Evolutionary conservation across 2,329 filamentous ascomycete genomes (phyloP), one percentile per base, ranked within the genome.

Genomic region (Ceratocystis harringtonii): DNA sequence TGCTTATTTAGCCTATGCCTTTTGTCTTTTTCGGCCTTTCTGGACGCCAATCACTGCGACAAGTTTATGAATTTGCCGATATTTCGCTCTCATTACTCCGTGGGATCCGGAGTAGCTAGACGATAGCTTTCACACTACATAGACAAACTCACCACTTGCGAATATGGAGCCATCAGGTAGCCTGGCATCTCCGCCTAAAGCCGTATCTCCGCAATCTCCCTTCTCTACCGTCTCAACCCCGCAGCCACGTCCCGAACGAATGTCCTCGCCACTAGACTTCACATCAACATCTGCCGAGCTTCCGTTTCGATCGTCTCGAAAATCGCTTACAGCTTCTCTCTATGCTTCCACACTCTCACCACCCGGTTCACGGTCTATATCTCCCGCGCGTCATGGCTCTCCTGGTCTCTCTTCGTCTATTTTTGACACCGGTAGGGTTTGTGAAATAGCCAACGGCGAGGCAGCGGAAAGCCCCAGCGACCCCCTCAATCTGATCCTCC

Each of bases 271-370:
- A 7, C 63, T 67, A 10, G 66, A 67, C 30, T 65, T 65, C 19
- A 52, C 61, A 5, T 65, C 66, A 10, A 52, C 43, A 19, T 61
- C 58, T 30, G 43, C 63, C 28, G 66, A 67, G 12, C 28, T 67
- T 3, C 66, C 63, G 25, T 65, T 66, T 50, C 57, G 66, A 17
- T 32, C 64, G 77, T 68, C 81, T 81, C 69, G 82, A 84, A 65
- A 76, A 79, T 57, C 79, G 73, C 64, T 76, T 84, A 66, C 79
- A 80, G 63, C 80, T 80, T 70, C 79, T 81, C 74, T 85, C 70
- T 80, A 88, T 76, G 79, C 85, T 60, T 84, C 85, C 19, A 86
- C 85, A 3, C 78, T 87, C 32, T 84, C 85, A n/a, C 84, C 85
- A 6, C 82, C 85, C 0, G 82, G 81, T 19, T 89, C 86, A 58